These are phyloP conservation scores for Cystobasidium ongulense DNA, from an alignment of 768 basidiomycete species.

Conservation along the genomic window DNA sequence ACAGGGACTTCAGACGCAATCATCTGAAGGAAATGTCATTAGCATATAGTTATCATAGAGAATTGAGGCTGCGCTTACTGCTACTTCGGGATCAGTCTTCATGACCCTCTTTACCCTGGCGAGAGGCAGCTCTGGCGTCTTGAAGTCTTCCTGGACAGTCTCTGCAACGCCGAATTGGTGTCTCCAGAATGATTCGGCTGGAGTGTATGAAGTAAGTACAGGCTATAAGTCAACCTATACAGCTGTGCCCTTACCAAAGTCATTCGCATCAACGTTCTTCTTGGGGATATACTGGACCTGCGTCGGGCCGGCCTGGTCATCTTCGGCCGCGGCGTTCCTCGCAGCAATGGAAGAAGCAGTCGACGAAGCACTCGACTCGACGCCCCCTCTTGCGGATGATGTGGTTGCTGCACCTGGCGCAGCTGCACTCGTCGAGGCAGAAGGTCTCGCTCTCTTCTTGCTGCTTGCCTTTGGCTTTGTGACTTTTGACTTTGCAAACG, in stretches of 20 bases:
- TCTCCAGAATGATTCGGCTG: slow-evolving; percentile 32
- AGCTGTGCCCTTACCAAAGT: neutral
- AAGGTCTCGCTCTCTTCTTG: neutral
- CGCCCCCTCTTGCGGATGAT: neutral
- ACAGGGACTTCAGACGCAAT: slow-evolving; percentile 98
- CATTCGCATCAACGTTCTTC: neutral
- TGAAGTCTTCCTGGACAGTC: slow-evolving; percentile 40
- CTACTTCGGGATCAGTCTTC: slow-evolving; percentile 63
- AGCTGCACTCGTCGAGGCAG: neutral
- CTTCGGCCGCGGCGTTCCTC: neutral
- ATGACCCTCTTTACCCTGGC: slow-evolving; percentile 91
- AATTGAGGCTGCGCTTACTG: slow-evolving; percentile 61
- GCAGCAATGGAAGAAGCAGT: neutral
- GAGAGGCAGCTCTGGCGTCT: slow-evolving; percentile 71
- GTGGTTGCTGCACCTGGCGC: neutral
- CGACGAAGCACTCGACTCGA: neutral
- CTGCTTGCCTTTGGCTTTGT: neutral
- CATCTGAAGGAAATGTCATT: slow-evolving; percentile 56
- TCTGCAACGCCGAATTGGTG: slow-evolving; percentile 38
- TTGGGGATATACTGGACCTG: neutral
- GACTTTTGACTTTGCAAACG: neutral
- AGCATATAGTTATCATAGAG: slow-evolving; percentile 54
- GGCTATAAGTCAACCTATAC: neutral
- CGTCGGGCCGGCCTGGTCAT: neutral
- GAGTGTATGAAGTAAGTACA: neutral